Evolutionary conservation across 2,329 filamentous ascomycete species (phyloP).

Genomic region (Akanthomyces muscarius): DNA sequence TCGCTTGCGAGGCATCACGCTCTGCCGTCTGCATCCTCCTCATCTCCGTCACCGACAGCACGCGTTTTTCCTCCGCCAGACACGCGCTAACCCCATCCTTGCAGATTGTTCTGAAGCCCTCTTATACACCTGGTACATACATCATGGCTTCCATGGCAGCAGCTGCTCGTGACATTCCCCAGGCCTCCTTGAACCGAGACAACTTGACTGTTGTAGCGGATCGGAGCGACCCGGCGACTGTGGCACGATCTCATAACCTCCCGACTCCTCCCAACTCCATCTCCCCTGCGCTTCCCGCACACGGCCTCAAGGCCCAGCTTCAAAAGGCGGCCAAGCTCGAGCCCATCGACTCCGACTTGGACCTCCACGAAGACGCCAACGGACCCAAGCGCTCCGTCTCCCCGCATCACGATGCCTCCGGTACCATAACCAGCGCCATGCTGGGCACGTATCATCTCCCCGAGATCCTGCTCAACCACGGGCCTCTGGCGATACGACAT

Average conservation of each 20-base stretch:
- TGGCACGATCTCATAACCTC: conserved; percentile 62
- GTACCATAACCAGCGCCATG: conserved; percentile 78
- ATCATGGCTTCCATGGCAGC: conserved; percentile 62
- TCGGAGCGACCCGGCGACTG: conserved; percentile 56
- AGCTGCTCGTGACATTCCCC: conserved; percentile 64
- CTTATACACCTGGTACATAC: conserved; percentile 39
- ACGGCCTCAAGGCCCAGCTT: conserved; percentile 68
- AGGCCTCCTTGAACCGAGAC: conserved; percentile 60
- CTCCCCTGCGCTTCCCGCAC: conserved; percentile 79
- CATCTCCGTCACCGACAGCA: conserved; percentile 24
- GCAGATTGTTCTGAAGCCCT: conserved; percentile 42
- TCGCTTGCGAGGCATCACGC: conserved; percentile 23
- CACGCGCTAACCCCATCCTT: conserved; percentile 20
- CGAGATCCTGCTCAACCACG: conserved; percentile 83
- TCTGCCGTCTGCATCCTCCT: conserved; percentile 23
- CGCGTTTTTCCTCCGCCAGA: not conserved
- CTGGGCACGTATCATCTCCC: conserved; percentile 88
- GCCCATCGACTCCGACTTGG: conserved; percentile 79
- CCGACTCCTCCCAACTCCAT: conserved; percentile 95
- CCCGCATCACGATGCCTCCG: conserved; percentile 63
- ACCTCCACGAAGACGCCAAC: conserved; percentile 62
- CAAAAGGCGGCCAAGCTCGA: conserved; percentile 57
- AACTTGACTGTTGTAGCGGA: conserved; percentile 70
- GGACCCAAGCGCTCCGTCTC: conserved; percentile 37
- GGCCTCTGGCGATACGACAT: conserved; percentile 88